Evolutionary conservation across 108 stramenopile genomes (phyloP), one percentile per base, ranked within the genome.

Genomic region (Epithemia pelagica): DNA sequence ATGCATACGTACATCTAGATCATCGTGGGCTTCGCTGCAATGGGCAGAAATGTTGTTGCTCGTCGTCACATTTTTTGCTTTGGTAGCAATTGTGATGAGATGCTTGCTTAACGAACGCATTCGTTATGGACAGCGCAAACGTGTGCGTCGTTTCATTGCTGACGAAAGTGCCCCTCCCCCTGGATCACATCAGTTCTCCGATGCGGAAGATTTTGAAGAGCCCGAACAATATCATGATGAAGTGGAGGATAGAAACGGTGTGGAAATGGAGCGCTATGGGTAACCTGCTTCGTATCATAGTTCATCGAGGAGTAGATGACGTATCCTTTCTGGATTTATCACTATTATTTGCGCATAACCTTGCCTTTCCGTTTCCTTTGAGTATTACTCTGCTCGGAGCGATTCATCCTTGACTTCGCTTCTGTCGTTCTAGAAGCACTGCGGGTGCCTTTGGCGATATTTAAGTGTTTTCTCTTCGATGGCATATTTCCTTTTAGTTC

Each of bases 401-500:
- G n/a, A n/a, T n/a, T n/a, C n/a, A n/a, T n/a, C n/a, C n/a, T n/a
- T n/a, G n/a, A n/a, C n/a, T n/a, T n/a, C n/a, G n/a, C n/a, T n/a
- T n/a, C n/a, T n/a, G n/a, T n/a, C n/a, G n/a, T n/a, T n/a, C n/a
- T n/a, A n/a, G n/a, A n/a, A n/a, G n/a, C n/a, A n/a, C n/a, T n/a
- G n/a, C n/a, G n/a, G n/a, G n/a, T n/a, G n/a, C n/a, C n/a, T n/a
- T n/a, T n/a, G n/a, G n/a, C n/a, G n/a, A n/a, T n/a, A 46, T 5
- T 46, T 46, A 46, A 46, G 5, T 46, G 70, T 64, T 69, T 75
- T 56, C 78, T 84, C 63, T 79, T 86, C 15, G 74, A 73, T 22
- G 81, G 82, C 80, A 90, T 71, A 15, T 81, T 86, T 29, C 82
- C 82, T 66, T 86, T 90, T 20, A 90, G 71, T 66, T 84, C 29